phyloP scores from a whole-genome alignment of 176 grass and related monocot genomes.

The Phragmites australis region DNA sequence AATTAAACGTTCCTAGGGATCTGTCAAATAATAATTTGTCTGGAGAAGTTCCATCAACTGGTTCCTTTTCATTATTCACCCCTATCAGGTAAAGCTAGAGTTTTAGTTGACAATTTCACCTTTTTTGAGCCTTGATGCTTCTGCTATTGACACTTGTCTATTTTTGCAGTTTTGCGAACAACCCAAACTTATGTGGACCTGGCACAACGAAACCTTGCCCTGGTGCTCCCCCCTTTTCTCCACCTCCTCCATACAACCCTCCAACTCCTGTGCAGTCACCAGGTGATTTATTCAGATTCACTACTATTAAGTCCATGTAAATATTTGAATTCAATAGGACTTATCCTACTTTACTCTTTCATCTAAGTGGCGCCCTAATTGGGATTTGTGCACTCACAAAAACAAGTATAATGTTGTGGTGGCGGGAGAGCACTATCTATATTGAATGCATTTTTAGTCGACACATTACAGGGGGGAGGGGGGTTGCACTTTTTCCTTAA shows the following conservation, averaged over 20 bases:
- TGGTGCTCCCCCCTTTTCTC: conserved; percentile 70
- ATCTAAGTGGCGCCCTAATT: conserved; percentile 1
- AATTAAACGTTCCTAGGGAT: too few species aligned
- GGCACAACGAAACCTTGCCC: conserved; percentile 64
- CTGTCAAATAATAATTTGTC: conserved; percentile 78
- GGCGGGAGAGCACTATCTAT: background rate
- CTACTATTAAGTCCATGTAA: background rate
- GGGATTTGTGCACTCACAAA: background rate
- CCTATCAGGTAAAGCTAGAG: conserved; percentile 65
- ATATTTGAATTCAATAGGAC: background rate
- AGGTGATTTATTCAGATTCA: too few species aligned
- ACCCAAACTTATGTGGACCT: conserved; percentile 67
- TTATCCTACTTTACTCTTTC: background rate
- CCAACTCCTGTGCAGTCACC: conserved; percentile 35
- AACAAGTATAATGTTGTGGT: conserved; percentile 11
- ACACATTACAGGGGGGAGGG: background rate
- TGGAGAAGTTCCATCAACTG: conserved; percentile 66
- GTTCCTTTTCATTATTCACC: conserved; percentile 77
- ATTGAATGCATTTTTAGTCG: background rate
- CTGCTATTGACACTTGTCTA: background rate
- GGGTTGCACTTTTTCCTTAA: background rate
- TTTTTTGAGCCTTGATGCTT: conserved; percentile 7
- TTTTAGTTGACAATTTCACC: conserved; percentile 12
- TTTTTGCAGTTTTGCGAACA: conserved; percentile 76
- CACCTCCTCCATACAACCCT: conserved; percentile 67